Conservation (phyloP, 1,139 yeast species). For the Komagataea norvegica region DNA sequence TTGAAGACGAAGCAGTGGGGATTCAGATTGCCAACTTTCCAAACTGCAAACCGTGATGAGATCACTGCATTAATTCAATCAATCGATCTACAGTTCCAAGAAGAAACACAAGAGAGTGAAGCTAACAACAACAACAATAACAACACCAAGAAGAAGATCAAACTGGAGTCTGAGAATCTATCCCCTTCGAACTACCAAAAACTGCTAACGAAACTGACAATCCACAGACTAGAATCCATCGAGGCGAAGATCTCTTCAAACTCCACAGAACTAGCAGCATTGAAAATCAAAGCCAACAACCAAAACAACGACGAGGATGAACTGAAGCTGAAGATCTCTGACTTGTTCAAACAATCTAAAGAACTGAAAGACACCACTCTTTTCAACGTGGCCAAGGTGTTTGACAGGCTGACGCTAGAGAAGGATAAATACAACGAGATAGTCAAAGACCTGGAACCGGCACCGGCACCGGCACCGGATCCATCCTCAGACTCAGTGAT, state of each 20-base stretch:
- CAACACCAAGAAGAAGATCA: conserved; percentile 11
- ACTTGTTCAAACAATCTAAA: conserved; percentile 42
- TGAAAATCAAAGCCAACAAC: conserved; percentile 42
- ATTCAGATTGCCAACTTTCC: conserved; percentile 18
- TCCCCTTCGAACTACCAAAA: conserved; percentile 4
- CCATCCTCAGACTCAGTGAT: too few species aligned
- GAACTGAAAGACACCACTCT: conserved; percentile 44
- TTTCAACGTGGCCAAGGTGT: conserved; percentile 42
- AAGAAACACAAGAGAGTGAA: not conserved
- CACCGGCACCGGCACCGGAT: conserved; percentile 19
- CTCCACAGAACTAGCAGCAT: conserved; percentile 28
- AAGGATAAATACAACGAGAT: conserved; percentile 25
- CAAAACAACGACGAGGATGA: conserved; percentile 49
- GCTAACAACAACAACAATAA: too few species aligned
- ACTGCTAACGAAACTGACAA: conserved; percentile 35
- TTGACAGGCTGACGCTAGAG: conserved; percentile 40
- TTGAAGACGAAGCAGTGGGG: conserved; percentile 1
- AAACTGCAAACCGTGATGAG: conserved; percentile 9
- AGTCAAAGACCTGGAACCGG: conserved; percentile 17
- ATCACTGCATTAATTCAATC: conserved; percentile 15
- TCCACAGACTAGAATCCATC: conserved; percentile 30
- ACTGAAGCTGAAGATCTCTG: conserved; percentile 43
- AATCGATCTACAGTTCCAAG: conserved; percentile 9
- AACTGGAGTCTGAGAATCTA: conserved; percentile 8
- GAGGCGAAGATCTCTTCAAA: conserved; percentile 9